Evolutionary conservation across 352 stramenopile species (phyloP), one percentile per base, ranked within the genome.

Genomic region (Phytopythium montanum): DNA sequence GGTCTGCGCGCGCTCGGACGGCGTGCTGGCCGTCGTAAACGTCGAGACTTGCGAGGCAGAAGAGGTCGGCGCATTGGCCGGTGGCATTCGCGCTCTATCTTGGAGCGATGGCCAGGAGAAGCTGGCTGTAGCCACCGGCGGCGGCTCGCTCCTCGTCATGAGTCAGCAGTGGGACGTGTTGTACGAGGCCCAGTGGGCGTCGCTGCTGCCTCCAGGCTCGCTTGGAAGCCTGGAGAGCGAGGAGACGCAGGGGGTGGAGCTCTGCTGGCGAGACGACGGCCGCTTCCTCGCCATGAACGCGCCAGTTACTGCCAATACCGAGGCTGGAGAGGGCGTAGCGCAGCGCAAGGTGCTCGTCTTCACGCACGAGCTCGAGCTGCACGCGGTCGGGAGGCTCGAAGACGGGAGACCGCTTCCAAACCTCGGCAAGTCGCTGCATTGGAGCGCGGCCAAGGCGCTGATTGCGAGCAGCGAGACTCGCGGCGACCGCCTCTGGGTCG

Each of bases 121-220:
- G 60, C 46, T 94, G 51, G 79, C 82, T 9, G 52, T 94, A 21
- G 69, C 71, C 29, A 92, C 85, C 1, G 81, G 81, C 28, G 71
- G 75, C 14, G 79, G 81, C 1, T 64, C 76, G 10, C 54, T 94
- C n/a, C 26, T 94, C 39, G 64, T 88, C 18, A 88, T 94, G 79
- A 92, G 77, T 61, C 78, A 83, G 23, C 73, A 85, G 44, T 94
- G 85, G 85, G 76, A 92, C 25, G 81, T 91, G 55, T 68, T 94
- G 12, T 65, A 88, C 25, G 85, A 94, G 69, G 82, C 68, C 38
- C 66, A 84, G 38, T 59, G 88, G 2, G 65, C 77, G 13, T 45
- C 42, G 14, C 67, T 64, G 57, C 54, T 88, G 51, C 62, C 73
- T 0, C 36, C 65, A 1, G 72, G 66, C 1, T 19, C 69, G 25